Evolutionary conservation across 257 asterid species (phyloP).

Genomic region (Solanum habrochaites): DNA sequence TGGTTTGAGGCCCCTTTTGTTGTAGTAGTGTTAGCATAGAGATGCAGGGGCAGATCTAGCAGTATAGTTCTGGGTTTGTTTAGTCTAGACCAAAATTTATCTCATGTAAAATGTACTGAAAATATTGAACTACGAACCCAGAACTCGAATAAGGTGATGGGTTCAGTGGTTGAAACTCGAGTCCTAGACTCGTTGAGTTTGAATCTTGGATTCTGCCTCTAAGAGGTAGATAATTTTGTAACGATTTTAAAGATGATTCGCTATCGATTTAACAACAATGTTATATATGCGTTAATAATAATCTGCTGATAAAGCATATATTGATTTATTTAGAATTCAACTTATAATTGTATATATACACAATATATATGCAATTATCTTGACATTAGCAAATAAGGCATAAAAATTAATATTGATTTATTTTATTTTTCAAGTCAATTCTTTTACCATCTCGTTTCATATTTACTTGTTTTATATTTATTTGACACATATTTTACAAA

Average conservation of each 20-base stretch:
- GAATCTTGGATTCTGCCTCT: neutral
- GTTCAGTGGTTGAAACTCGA: neutral
- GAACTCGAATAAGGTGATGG: neutral
- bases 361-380: too few relatives aligned
- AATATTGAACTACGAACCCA: neutral
- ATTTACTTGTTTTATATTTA: too few relatives aligned
- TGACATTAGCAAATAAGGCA: too few relatives aligned
- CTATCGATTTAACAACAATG: neutral
- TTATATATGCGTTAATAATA: neutral
- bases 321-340: too few relatives aligned
- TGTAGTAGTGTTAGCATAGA: neutral
- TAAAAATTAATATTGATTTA: too few relatives aligned
- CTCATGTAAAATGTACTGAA: neutral
- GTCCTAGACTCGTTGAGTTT: neutral
- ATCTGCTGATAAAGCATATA: neutral
- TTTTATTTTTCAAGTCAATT: too few relatives aligned
- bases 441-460: too few relatives aligned
- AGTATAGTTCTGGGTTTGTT: neutral
- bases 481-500: too few relatives aligned
- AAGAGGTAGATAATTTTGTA: neutral
- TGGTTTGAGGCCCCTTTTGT: neutral
- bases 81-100: neutral
- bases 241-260: neutral
- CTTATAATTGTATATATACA: too few relatives aligned
- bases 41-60: neutral